These are phyloP conservation scores for Amphicarpaea edgeworthii DNA, from an alignment of 306 rosid genomes.

Conservation along the genomic window DNA sequence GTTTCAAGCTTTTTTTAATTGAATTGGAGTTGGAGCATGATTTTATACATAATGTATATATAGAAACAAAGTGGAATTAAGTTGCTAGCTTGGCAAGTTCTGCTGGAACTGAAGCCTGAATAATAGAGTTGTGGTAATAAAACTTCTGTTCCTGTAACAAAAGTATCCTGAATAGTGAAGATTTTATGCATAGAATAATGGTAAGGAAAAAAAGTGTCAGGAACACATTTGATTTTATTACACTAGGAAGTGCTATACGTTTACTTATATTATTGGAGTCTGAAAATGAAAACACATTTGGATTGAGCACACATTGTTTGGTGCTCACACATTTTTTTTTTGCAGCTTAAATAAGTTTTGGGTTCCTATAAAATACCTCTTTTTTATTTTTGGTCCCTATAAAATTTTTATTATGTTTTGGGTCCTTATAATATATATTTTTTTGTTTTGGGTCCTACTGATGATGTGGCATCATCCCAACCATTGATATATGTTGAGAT, in stretches of 20 bases:
- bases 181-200: not conserved
- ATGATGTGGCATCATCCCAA: too few relatives aligned
- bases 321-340: too few relatives aligned
- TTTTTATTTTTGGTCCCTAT: too few relatives aligned
- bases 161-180: not conserved
- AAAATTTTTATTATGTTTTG: too few relatives aligned
- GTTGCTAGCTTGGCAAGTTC: constrained; percentile 7
- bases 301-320: not conserved
- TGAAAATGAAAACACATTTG: not conserved
- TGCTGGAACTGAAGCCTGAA: not conserved
- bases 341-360: too few relatives aligned
- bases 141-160: not conserved
- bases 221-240: not conserved
- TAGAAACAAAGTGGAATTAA: constrained; percentile 5
- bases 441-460: too few relatives aligned
- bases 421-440: too few relatives aligned
- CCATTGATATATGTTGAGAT: too few relatives aligned
- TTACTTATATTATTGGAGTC: not conserved
- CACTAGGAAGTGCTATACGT: not conserved
- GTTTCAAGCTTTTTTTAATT: not conserved
- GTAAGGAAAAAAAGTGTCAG: not conserved
- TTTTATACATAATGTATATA: not conserved
- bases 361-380: too few relatives aligned
- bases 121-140: not conserved
- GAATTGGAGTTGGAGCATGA: not conserved